Base-by-base conservation (phyloP, 2,329 filamentous ascomycete species). In the Alternaria brassicae region DNA sequence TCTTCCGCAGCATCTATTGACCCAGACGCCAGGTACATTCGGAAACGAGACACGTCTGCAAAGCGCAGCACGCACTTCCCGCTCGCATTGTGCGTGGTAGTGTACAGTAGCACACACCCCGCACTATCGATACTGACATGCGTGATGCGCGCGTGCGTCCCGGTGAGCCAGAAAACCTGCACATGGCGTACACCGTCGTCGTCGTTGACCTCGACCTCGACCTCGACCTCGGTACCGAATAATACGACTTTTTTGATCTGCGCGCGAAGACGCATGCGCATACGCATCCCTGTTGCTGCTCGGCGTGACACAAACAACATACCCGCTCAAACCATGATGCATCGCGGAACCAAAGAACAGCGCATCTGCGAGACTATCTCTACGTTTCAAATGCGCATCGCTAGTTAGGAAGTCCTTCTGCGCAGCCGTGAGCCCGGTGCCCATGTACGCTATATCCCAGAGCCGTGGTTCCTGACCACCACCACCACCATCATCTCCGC, bases 261-360 rank as follows among this genome's bases (percentile, higher is more conserved):
- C 49, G 25, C 15, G 32, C 32, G 12, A 6, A 13, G 30, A 6
- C 0, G 0, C 12, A 34, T 36, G 15, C 32, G 40, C 15, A 9
- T 36, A 21, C 15, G 3, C 47, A 2, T 28, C 25, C 17, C 15
- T 13, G 6, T 52, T 28, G 13, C 40, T 37, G 4, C 12, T 32
- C 12, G n/a, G n/a, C n/a, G n/a, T n/a, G n/a, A n/a, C n/a, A n/a
- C 32, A 34, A 3, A 8, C 15, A 3, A 67, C 32, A 44, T 66
- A 64, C 12, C 72, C 70, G 19, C 58, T 56, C 15, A 74, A 25
- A 0, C 72, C 72, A 19, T 66, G 52, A 30, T 67, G 65, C 62
- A 73, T 66, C 1, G 50, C 19, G 10, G 45, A 59, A 19, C 72
- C 72, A 32, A 74, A 74, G 56, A 69, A 68, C 1, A 51, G 23